Evolutionary conservation across 768 basidiomycete species (phyloP).

Genomic region (Candolleomyces aberdarensis): DNA sequence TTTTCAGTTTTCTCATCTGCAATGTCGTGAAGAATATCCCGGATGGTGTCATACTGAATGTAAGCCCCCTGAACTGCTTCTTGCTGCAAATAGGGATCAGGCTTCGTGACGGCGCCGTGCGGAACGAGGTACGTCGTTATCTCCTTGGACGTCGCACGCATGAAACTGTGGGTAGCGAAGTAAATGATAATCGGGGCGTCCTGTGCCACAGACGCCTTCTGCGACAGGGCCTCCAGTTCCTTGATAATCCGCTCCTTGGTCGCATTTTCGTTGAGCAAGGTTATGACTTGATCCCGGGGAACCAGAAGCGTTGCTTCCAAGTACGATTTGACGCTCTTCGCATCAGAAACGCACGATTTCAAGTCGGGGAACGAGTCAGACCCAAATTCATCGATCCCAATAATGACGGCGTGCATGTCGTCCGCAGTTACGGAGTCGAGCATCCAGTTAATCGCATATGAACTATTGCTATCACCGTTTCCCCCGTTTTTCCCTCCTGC

Average conservation of each 20-base stretch:
- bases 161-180: neutral
- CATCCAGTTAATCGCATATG: neutral
- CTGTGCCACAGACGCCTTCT: neutral
- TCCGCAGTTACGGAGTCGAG: neutral
- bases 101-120: too few relatives aligned
- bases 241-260: neutral
- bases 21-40: neutral
- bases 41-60: neutral
- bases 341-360: neutral
- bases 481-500: neutral
- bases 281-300: neutral
- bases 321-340: neutral
- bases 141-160: neutral
- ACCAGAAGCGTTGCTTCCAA: neutral
- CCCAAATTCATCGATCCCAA: neutral
- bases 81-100: too few relatives aligned
- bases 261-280: neutral
- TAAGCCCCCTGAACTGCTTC: too few relatives aligned
- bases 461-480: neutral
- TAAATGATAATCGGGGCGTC: neutral
- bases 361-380: neutral
- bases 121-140: neutral
- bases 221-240: neutral
- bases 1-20: neutral
- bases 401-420: neutral